Conservation (phyloP, 164 flowering plant genomes). For the Warburgia ugandensis region DNA sequence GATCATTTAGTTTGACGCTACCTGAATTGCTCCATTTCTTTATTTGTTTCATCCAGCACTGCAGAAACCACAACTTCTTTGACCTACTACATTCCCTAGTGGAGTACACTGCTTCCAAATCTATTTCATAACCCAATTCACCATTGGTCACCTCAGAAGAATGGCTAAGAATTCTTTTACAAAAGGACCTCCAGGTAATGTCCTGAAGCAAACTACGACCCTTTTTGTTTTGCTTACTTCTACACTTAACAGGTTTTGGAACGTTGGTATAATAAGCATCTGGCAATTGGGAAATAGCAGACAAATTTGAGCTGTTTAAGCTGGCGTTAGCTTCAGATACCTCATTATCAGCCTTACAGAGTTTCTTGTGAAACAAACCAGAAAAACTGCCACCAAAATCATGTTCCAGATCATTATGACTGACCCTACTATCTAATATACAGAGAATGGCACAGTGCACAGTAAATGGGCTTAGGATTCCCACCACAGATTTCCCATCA, state of each 20-base stretch:
- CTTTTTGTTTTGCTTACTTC: constrained; percentile 24
- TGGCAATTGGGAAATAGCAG: constrained; percentile 18
- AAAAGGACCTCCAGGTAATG: constrained; percentile 61
- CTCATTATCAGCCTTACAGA: constrained; percentile 4
- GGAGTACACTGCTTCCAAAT: constrained; percentile 53
- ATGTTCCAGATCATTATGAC: no score
- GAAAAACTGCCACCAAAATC: constrained; percentile 12
- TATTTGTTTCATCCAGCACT: constrained; percentile 89
- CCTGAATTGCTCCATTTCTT: constrained; percentile 16
- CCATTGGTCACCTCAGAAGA: background rate
- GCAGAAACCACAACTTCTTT: constrained; percentile 72
- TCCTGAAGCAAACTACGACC: constrained; percentile 21
- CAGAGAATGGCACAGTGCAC: constrained; percentile 50
- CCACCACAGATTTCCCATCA: constrained; percentile 32
- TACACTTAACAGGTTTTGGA: constrained; percentile 8
- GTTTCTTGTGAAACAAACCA: constrained; percentile 7
- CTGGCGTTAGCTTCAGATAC: constrained; percentile 7
- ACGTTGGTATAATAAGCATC: constrained; percentile 10
- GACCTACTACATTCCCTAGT: constrained; percentile 28
- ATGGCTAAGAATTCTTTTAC: constrained; percentile 36
- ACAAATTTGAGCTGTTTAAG: constrained; percentile 9
- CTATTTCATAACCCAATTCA: constrained; percentile 16
- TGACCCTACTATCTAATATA: constrained; percentile 28
- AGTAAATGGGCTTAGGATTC: constrained; percentile 69
- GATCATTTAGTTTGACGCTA: constrained; percentile 5